These are phyloP conservation scores for Chloranthus sessilifolius DNA, from an alignment of 164 flowering plant genomes.

Conservation along the genomic window DNA sequence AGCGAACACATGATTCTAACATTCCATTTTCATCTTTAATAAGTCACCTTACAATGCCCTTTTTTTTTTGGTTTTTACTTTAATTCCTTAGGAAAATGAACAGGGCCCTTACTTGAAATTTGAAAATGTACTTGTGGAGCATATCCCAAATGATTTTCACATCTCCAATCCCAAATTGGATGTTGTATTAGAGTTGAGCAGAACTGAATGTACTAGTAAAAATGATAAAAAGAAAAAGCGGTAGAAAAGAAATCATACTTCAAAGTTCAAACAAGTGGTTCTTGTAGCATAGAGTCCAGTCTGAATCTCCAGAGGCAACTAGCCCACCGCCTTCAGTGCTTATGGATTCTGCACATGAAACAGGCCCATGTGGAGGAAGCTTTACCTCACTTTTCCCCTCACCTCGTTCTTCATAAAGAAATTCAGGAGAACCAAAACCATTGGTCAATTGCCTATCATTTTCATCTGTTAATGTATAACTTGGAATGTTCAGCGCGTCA, in stretches of 20 bases:
- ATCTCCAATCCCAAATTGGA: slow-evolving; percentile 2
- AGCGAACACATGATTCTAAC: too few relatives aligned
- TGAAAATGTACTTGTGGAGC: too few relatives aligned
- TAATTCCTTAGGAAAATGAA: too few relatives aligned
- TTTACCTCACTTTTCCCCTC: slow-evolving; percentile 18
- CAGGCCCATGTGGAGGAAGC: slow-evolving; percentile 15
- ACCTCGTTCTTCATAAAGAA: slow-evolving; percentile 15
- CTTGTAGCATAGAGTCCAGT: slow-evolving; percentile 60
- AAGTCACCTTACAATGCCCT: too few relatives aligned
- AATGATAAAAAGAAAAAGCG: slow-evolving; percentile 2
- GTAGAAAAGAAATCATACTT: slow-evolving; percentile 10
- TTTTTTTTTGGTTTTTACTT: too few relatives aligned
- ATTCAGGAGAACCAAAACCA: slow-evolving; percentile 17
- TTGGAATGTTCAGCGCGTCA: slow-evolving; percentile 6
- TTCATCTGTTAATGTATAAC: slow-evolving; percentile 9
- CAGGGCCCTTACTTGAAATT: too few relatives aligned
- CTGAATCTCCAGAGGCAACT: slow-evolving; percentile 60
- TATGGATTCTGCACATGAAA: slow-evolving; percentile 64
- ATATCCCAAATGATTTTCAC: slow-evolving; percentile 3
- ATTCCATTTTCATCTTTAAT: too few relatives aligned
- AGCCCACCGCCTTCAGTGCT: slow-evolving; percentile 61
- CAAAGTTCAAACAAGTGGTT: slow-evolving; percentile 49
- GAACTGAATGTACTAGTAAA: too few relatives aligned
- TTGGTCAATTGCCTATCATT: slow-evolving; percentile 10
- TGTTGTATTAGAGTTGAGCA: neutral